Percentiles rank a stretch among this genome's conserved stretches.
Conservation (phyloP, 805 yeast genomes). For the Saturnispora serradocipensis region DNA sequence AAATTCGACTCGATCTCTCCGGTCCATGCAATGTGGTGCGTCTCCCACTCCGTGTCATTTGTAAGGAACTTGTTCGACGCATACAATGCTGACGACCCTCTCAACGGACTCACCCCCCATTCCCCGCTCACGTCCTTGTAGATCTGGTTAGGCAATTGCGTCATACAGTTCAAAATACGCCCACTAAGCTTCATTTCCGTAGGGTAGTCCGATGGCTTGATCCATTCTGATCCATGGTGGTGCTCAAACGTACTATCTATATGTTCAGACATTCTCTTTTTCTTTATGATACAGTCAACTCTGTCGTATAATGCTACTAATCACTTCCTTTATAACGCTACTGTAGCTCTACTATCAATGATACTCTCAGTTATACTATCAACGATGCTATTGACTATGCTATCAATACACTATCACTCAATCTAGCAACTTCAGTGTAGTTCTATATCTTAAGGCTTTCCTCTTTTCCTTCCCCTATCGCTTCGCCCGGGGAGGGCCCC, state of each 20-base stretch:
- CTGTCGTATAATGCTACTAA: no score
- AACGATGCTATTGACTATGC: neutral
- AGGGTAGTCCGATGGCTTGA: slow-evolving; percentile 16
- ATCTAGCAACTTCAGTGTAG: neutral
- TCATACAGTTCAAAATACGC: slow-evolving; percentile 56
- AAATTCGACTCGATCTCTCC: slow-evolving; percentile 58
- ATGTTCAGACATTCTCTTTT: neutral
- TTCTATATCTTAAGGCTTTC: neutral
- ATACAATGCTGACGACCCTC: slow-evolving; percentile 81
- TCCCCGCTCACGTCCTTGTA: slow-evolving; percentile 31
- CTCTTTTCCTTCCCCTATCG: neutral
- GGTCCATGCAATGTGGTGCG: slow-evolving; percentile 88
- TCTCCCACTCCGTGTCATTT: slow-evolving; percentile 72
- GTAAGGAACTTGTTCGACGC: slow-evolving; percentile 61
- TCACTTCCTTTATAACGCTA: neutral
- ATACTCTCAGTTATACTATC: no score
- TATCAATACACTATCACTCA: neutral
- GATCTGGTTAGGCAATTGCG: slow-evolving; percentile 59
- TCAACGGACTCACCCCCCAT: slow-evolving; percentile 54
- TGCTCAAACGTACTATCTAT: neutral
- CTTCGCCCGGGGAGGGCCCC: neutral
- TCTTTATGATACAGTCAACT: no score
- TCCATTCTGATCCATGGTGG: slow-evolving; percentile 4
- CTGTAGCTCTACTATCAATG: neutral
- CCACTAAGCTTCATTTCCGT: slow-evolving; percentile 42